Evolutionary conservation across 2,329 filamentous ascomycete genomes (phyloP), one percentile per base, ranked within the genome.

Genomic region (Trichoderma aggressivum): DNA sequence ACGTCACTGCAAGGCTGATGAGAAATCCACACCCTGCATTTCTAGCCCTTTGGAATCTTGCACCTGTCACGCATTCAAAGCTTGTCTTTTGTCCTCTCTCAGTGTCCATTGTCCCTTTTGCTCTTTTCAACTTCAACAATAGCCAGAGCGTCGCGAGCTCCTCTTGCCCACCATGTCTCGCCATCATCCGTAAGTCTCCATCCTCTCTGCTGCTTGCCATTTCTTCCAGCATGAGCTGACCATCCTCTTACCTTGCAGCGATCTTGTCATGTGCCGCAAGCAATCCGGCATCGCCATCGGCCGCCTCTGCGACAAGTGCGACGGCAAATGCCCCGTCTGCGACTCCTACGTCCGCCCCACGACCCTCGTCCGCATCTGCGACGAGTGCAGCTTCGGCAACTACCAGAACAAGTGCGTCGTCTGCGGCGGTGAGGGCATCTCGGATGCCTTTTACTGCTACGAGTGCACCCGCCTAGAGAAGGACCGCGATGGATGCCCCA

Each of bases 391-490:
- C 81, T 99, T 99, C 82, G 96, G 96, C 80, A 99, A 99, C 87
- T 99, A 98, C 86, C 96, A 98, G 85, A 99, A 99, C 86, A 99
- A 99, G 83, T 99, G 96, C 81, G 94, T 99, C 76, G 96, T 99
- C 56, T 99, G 96, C 83, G 96, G 96, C 81, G 96, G 96, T 77
- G 96, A 98, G 84, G 96, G 96, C 34, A 99, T 99, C 81, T 96
- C 92, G 39, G 96, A 99, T 81, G 96, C 96, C 63, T 98, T 98
- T 83, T 99, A 99, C 86, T 99, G 96, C 86, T 98, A 98, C 80
- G 96, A 99, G 84, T 99, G 96, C 81, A 99, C 96, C 72, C 89
- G 96, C 8, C 85, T 99, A 18, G 96, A 99, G 81, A 99, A 98
- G 84, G 96, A 99, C 80, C 87, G 96, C 73, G 96, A 99, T 80